Evolutionary conservation across 495 filamentous ascomycete genomes (phyloP).

Genomic region (Opeltia flavorubescens): DNA sequence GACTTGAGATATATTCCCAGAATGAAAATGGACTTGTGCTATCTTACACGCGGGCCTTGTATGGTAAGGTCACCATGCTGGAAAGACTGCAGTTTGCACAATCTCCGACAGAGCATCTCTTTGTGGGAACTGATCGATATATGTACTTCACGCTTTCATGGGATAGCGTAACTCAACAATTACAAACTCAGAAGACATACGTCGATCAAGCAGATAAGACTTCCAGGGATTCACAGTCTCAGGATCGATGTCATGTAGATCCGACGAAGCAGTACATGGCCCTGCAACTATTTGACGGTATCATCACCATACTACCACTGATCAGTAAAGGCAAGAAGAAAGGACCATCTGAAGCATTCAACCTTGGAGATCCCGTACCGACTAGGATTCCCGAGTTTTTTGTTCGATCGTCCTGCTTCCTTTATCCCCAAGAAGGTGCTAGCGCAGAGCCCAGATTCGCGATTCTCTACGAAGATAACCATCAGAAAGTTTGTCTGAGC

Average conservation of each 20-base stretch:
- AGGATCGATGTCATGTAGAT: constrained; percentile 67
- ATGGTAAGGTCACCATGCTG: constrained; percentile 75
- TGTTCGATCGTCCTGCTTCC: constrained; percentile 66
- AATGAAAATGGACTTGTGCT: constrained; percentile 46
- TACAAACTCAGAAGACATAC: constrained; percentile 56
- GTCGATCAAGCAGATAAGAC: constrained; percentile 66
- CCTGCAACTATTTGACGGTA: constrained; percentile 77
- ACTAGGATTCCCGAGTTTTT: constrained; percentile 76
- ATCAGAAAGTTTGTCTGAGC: constrained; percentile 47
- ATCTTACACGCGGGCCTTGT: constrained; percentile 50
- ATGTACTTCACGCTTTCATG: constrained; percentile 82
- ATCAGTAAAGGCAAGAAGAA: constrained; percentile 46
- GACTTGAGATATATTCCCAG: constrained; percentile 68
- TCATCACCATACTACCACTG: constrained; percentile 63
- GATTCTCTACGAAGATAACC: constrained; percentile 64
- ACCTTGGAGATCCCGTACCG: constrained; percentile 53
- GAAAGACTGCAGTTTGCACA: constrained; percentile 63
- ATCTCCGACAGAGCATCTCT: constrained; percentile 69
- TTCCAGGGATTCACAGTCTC: constrained; percentile 61
- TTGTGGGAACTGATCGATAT: constrained; percentile 79
- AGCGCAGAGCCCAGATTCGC: constrained; percentile 61
- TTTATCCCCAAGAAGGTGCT: constrained; percentile 44
- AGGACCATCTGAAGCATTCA: constrained; percentile 28
- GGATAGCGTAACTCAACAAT: constrained; percentile 45
- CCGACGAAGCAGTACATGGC: constrained; percentile 70